Conservation (phyloP, 2,329 filamentous ascomycete genomes). For the Knufia fluminis region DNA sequence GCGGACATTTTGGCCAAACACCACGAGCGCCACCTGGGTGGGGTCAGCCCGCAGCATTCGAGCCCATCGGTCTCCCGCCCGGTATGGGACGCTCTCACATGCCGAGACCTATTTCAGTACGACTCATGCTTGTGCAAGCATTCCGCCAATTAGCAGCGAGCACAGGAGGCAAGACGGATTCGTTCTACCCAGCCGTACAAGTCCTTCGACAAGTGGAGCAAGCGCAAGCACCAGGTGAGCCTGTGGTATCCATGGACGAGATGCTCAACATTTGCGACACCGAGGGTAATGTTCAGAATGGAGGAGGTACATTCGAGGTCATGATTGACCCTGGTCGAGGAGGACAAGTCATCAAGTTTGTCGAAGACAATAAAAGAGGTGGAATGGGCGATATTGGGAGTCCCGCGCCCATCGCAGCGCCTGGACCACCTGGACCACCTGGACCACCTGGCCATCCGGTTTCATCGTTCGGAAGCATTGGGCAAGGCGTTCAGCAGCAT, state of each 20-base stretch:
- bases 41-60: slow-evolving; percentile 35
- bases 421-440: slow-evolving; percentile 23
- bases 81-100: slow-evolving; percentile 40
- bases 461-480: slow-evolving; percentile 31
- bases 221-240: slow-evolving; percentile 46
- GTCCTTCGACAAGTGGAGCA: slow-evolving; percentile 57
- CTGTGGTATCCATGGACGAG: slow-evolving; percentile 53
- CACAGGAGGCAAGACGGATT: slow-evolving; percentile 40
- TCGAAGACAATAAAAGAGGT: slow-evolving; percentile 43
- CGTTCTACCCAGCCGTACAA: slow-evolving; percentile 60
- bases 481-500: slow-evolving; percentile 23
- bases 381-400: slow-evolving; percentile 62
- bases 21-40: slow-evolving; percentile 30
- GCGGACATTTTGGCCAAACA: slow-evolving; percentile 16
- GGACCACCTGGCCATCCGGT: slow-evolving; percentile 25
- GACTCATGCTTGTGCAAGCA: slow-evolving; percentile 65
- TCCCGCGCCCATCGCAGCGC: slow-evolving; percentile 42
- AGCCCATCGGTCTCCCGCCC: slow-evolving; percentile 33
- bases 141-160: slow-evolving; percentile 54
- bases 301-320: slow-evolving; percentile 77
- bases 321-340: slow-evolving; percentile 42
- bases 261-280: slow-evolving; percentile 82
- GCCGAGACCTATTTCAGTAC: slow-evolving; percentile 59
- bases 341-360: slow-evolving; percentile 38
- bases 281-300: slow-evolving; percentile 75